These are phyloP conservation scores for Ophiocordyceps camponoti-rufipedis DNA, from an alignment of 2,329 filamentous ascomycete genomes.

Conservation along the genomic window DNA sequence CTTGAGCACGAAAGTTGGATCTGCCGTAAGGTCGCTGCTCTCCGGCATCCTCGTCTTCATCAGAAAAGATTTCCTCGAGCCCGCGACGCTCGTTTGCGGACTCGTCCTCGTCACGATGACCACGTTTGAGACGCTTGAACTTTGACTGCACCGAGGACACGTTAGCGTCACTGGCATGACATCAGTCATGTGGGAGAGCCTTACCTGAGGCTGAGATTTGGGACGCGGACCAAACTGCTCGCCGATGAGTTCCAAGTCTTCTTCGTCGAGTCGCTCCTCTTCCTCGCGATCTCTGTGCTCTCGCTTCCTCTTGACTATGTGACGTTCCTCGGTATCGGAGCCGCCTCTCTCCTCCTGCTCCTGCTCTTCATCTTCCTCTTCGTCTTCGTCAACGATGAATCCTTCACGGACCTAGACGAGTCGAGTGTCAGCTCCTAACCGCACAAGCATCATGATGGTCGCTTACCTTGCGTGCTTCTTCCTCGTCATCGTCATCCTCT, in stretches of 20 bases:
- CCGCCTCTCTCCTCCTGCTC: constrained; percentile 73
- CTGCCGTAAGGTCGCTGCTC: constrained; percentile 34
- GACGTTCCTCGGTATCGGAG: constrained; percentile 31
- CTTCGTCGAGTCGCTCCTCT: constrained; percentile 82
- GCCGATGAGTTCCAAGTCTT: constrained; percentile 89
- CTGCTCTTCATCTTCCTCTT: constrained; percentile 3
- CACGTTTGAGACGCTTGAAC: constrained; percentile 91
- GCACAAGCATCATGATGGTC: constrained; percentile 1
- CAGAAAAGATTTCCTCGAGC: constrained; percentile 85
- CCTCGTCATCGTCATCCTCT: constrained; percentile 80
- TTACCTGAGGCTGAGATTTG: constrained; percentile 51
- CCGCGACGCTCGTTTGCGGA: constrained; percentile 47
- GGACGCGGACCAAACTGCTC: constrained; percentile 50
- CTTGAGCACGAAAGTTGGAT: constrained; percentile 37
- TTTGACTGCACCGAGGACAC: constrained; percentile 42
- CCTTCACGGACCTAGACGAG: constrained; percentile 60
- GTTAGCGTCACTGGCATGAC: constrained; percentile 5
- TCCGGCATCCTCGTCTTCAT: constrained; percentile 65
- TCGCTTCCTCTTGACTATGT: constrained; percentile 52
- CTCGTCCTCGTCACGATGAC: constrained; percentile 59
- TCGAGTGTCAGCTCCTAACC: neutral
- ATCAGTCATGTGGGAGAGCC: constrained; percentile 4
- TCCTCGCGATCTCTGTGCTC: constrained; percentile 59
- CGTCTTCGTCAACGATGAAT: constrained; percentile 61
- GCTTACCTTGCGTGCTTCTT: constrained; percentile 54